Conservation (phyloP, 805 yeast species). For the Metschnikowia santaceciliae region DNA sequence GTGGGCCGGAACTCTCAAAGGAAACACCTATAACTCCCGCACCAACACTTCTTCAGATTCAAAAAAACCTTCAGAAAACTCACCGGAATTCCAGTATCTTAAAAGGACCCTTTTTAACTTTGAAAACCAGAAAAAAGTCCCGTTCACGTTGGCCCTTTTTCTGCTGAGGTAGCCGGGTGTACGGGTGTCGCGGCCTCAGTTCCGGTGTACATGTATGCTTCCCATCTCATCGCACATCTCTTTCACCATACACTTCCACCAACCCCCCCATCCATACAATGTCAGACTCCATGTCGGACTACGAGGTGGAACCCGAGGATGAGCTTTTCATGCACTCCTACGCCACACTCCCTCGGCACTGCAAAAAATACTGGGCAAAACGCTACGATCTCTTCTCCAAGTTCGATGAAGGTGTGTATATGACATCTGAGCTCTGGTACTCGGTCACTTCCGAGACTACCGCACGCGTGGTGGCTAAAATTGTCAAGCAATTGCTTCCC, state of each 20-base stretch:
- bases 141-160: background rate
- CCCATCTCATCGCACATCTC: background rate
- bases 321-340: conserved; percentile 37
- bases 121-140: background rate
- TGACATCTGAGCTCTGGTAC: conserved; percentile 77
- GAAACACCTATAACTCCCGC: too few relatives aligned
- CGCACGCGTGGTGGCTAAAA: conserved; percentile 57
- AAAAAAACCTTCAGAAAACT: background rate
- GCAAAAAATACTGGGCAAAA: conserved; percentile 57
- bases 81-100: background rate
- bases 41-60: too few relatives aligned
- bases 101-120: background rate
- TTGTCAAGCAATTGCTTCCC: conserved; percentile 50
- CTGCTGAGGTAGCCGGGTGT: background rate
- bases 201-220: background rate
- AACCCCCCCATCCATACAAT: too few relatives aligned
- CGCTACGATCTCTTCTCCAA: conserved; percentile 58
- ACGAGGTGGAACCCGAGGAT: conserved; percentile 16
- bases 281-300: conserved; percentile 4
- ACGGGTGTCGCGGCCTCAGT: background rate
- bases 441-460: conserved; percentile 82
- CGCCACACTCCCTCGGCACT: conserved; percentile 36
- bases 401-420: conserved; percentile 63
- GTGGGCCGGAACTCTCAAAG: too few relatives aligned
- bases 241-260: background rate